A percentile compares a stretch with the other conserved stretches of the same genome.
These are phyloP conservation scores for Stenogyne calaminthoides DNA, from an alignment of 305 asterid genomes.

Conservation along the genomic window DNA sequence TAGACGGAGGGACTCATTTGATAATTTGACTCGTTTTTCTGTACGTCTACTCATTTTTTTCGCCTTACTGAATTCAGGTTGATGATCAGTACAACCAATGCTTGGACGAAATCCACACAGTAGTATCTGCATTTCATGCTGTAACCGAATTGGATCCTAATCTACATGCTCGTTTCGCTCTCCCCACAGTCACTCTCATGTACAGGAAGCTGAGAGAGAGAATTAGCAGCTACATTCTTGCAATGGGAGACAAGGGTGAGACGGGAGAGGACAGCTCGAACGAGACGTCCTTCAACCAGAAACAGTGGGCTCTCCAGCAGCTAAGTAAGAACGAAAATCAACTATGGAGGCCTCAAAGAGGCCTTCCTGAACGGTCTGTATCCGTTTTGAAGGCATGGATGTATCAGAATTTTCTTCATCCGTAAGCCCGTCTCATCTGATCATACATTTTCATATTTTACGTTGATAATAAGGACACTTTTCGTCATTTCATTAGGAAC, in stretches of 20 bases:
- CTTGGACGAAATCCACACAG: slow-evolving; percentile 80
- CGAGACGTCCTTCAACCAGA: slow-evolving; percentile 57
- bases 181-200: slow-evolving; percentile 60
- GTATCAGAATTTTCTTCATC: slow-evolving; percentile 96
- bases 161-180: slow-evolving; percentile 75
- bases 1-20: background rate
- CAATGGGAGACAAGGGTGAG: slow-evolving; percentile 51
- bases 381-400: slow-evolving; percentile 95
- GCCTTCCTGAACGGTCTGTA: slow-evolving; percentile 88
- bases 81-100: slow-evolving; percentile 80
- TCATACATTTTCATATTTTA: background rate
- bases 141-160: slow-evolving; percentile 79
- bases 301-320: slow-evolving; percentile 91
- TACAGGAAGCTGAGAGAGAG: slow-evolving; percentile 71
- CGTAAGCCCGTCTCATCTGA: slow-evolving; percentile 50
- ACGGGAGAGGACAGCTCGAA: slow-evolving; percentile 46
- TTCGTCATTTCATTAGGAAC: background rate
- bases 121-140: slow-evolving; percentile 73
- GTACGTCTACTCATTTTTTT: background rate
- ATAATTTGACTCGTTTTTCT: background rate
- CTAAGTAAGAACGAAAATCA: slow-evolving; percentile 71
- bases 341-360: slow-evolving; percentile 92
- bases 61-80: slow-evolving; percentile 42
- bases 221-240: slow-evolving; percentile 68
- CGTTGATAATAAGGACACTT: background rate